A percentile compares a stretch with the other conserved stretches of the same genome.
phyloP scores from a whole-genome alignment of 352 stramenopile species.

The Pythium aquatile region DNA sequence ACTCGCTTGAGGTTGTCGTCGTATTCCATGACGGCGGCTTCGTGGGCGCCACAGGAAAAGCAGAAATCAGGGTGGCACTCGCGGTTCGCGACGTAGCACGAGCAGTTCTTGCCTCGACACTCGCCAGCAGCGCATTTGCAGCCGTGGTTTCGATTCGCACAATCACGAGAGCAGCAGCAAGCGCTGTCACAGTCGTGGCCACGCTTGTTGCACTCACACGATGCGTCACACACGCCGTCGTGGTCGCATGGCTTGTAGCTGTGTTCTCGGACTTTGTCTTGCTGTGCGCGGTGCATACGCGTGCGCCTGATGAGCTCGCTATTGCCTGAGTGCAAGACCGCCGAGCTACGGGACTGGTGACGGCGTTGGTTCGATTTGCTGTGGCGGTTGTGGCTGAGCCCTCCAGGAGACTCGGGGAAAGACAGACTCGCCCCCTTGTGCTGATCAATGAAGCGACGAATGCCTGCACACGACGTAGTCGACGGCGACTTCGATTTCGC shows the following conservation, averaged over 20 bases:
- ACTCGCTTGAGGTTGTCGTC: slow-evolving; percentile 27
- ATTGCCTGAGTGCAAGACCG: slow-evolving; percentile 27
- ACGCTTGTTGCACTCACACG: slow-evolving; percentile 53
- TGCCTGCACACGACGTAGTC: slow-evolving; percentile 12
- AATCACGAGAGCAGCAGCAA: slow-evolving; percentile 61
- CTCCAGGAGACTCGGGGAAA: not conserved
- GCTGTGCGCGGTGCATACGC: slow-evolving; percentile 35
- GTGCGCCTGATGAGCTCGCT: slow-evolving; percentile 35
- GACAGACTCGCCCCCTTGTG: slow-evolving; percentile 1
- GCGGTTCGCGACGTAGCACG: slow-evolving; percentile 46
- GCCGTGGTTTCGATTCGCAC: slow-evolving; percentile 60
- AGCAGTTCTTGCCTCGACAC: slow-evolving; percentile 54
- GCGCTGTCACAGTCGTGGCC: slow-evolving; percentile 58
- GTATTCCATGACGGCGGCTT: slow-evolving; percentile 53
- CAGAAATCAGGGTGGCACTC: slow-evolving; percentile 80
- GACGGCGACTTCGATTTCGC: not conserved
- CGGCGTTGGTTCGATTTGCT: slow-evolving; percentile 13
- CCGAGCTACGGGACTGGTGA: slow-evolving; percentile 14
- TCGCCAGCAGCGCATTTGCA: slow-evolving; percentile 57
- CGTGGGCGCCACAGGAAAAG: slow-evolving; percentile 64
- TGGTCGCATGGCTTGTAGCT: slow-evolving; percentile 69
- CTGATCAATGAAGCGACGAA: slow-evolving; percentile 19
- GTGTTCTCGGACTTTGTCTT: slow-evolving; percentile 48
- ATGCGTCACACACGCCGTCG: slow-evolving; percentile 43
- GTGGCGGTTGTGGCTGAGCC: not conserved